Percentiles rank a stretch among this genome's conserved stretches.
Conservation (phyloP, 2,329 filamentous ascomycete genomes). For the Diaporthe vexans region DNA sequence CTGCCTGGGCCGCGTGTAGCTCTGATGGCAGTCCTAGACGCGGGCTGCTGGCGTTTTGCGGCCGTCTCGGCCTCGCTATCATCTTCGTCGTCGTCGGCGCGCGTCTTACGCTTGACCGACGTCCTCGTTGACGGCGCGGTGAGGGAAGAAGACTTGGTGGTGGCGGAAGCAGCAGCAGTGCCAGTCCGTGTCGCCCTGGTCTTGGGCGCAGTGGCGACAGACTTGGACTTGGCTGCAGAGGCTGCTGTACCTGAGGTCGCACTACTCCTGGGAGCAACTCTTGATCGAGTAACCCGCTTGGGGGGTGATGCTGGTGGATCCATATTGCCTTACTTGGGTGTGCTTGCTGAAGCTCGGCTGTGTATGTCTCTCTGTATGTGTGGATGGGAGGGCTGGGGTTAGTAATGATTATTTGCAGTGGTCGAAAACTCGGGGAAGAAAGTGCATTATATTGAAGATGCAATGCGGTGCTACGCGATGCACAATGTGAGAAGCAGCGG, state of each 20-base stretch:
- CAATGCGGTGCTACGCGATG: conserved; percentile 23
- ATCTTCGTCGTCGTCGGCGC: conserved; percentile 66
- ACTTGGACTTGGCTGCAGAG: conserved; percentile 48
- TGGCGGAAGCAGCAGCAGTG: conserved; percentile 47
- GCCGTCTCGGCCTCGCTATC: conserved; percentile 58
- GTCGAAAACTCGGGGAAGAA: background rate
- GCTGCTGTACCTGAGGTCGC: conserved; percentile 37
- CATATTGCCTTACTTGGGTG: conserved; percentile 42
- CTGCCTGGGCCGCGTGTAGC: conserved; percentile 62
- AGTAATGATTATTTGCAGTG: conserved; percentile 17
- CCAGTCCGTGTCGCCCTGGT: conserved; percentile 57
- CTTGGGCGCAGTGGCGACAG: conserved; percentile 59
- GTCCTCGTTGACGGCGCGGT: conserved; percentile 47
- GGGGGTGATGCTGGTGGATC: conserved; percentile 46
- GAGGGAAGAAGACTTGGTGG: conserved; percentile 51
- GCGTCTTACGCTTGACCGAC: conserved; percentile 66
- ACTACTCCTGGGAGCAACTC: conserved; percentile 59
- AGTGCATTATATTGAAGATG: conserved; percentile 30
- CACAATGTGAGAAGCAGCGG: background rate
- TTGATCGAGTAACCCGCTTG: conserved; percentile 51
- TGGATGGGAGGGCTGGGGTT: background rate
- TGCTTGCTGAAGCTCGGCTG: background rate
- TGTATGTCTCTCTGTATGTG: background rate
- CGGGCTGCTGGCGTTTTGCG: conserved; percentile 46
- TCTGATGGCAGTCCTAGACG: conserved; percentile 51